Evolutionary conservation across 129 eudicot species (phyloP).

Genomic region (Tagetes erecta): DNA sequence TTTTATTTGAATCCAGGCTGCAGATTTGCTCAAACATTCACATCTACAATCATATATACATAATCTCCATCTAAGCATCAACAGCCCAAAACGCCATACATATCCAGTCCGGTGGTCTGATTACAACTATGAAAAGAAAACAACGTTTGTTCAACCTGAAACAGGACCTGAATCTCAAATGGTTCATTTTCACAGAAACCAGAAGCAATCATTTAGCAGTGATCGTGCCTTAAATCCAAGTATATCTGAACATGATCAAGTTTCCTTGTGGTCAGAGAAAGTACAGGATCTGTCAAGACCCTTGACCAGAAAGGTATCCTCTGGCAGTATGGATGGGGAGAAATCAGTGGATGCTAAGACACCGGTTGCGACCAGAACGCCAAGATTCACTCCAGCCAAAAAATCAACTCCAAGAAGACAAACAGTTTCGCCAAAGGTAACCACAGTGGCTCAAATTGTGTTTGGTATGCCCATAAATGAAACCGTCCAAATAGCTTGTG

Average conservation of each 20-base stretch:
- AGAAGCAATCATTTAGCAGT: conserved; percentile 59
- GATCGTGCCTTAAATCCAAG: conserved; percentile 88
- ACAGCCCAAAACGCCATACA: conserved; percentile 54
- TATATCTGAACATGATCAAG: conserved; percentile 70
- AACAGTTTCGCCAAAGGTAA: conserved; percentile 51
- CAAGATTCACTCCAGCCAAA: conserved; percentile 46
- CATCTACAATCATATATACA: conserved; percentile 74
- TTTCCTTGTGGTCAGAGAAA: conserved; percentile 48
- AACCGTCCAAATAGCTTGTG: too few relatives aligned
- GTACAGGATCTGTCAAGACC: conserved; percentile 41
- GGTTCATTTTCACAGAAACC: conserved; percentile 43
- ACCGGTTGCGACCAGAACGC: conserved; percentile 42
- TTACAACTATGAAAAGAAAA: conserved; percentile 45
- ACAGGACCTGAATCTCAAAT: conserved; percentile 35
- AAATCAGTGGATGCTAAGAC: conserved; percentile 44
- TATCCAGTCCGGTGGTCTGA: conserved; percentile 46
- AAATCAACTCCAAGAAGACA: conserved; percentile 49
- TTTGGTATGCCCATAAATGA: conserved; percentile 44
- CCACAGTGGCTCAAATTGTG: conserved; percentile 49
- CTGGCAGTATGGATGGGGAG: conserved; percentile 42
- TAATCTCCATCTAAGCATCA: conserved; percentile 46
- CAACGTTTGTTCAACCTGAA: conserved; percentile 51
- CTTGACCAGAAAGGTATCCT: conserved; percentile 45
- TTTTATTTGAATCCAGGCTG: conserved; percentile 59
- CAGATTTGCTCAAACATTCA: conserved; percentile 83